phyloP scores from a whole-genome alignment of 1,139 yeast species.

The Yamadazyma oceani region DNA sequence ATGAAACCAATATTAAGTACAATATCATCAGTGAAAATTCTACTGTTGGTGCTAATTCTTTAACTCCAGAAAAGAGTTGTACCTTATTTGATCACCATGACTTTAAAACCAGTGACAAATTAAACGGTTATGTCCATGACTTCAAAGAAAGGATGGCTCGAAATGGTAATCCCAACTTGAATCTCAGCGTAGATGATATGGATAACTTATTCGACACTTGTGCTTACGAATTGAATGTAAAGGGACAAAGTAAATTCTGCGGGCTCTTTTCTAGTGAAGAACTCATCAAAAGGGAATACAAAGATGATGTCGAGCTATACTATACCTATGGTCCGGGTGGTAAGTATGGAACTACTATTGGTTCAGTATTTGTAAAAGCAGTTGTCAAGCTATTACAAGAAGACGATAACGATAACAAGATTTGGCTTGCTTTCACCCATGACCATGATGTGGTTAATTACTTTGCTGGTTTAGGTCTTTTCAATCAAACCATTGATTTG shows the following conservation, averaged over 20 bases:
- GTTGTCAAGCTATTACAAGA: conserved; percentile 43
- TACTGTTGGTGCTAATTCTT: conserved; percentile 36
- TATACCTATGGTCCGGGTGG: conserved; percentile 54
- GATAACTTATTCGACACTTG: conserved; percentile 43
- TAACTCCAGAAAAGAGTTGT: conserved; percentile 31
- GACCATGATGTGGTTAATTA: conserved; percentile 56
- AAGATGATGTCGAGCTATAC: conserved; percentile 43
- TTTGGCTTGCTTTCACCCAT: conserved; percentile 56
- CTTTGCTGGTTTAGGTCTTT: conserved; percentile 52
- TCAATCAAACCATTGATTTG: conserved; percentile 27
- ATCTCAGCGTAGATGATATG: conserved; percentile 44
- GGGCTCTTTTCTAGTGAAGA: conserved; percentile 51
- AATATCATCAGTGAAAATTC: conserved; percentile 28
- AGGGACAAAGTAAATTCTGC: conserved; percentile 50
- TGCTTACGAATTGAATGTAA: conserved; percentile 55
- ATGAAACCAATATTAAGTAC: conserved; percentile 21
- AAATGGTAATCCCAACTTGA: conserved; percentile 32
- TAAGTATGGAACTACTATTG: conserved; percentile 40
- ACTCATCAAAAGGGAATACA: conserved; percentile 42
- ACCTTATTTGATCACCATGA: conserved; percentile 10
- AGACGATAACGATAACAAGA: conserved; percentile 23
- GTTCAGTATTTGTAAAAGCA: conserved; percentile 51
- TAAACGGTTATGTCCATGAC: conserved; percentile 28
- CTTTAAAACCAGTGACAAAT: not conserved
- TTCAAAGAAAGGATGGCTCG: conserved; percentile 40